phyloP scores from a whole-genome alignment of 768 basidiomycete species.

The Suillus tomentosus region DNA sequence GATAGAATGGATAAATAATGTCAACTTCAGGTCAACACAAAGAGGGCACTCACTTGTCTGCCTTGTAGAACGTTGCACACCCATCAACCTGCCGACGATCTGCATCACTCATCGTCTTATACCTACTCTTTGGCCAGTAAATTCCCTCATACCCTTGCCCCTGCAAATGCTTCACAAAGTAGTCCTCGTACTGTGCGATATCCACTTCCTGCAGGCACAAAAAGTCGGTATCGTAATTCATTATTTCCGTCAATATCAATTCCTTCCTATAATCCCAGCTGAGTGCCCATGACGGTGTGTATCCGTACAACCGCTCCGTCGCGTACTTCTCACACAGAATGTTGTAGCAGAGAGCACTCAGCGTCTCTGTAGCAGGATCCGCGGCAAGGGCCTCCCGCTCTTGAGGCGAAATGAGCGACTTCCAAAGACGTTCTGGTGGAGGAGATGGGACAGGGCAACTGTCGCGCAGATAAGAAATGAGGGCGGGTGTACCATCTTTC shows the following conservation, averaged over 20 bases:
- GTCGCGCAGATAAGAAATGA: constrained; percentile 92
- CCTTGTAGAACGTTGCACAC: constrained; percentile 95
- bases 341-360: constrained; percentile 88
- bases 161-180: constrained; percentile 73
- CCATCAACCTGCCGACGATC: constrained; percentile 93
- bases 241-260: constrained; percentile 81
- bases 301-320: constrained; percentile 87
- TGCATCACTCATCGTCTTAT: constrained; percentile 87
- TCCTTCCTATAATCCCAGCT: constrained; percentile 95
- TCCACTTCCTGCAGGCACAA: constrained; percentile 96
- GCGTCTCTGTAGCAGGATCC: constrained; percentile 73
- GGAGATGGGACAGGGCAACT: constrained; percentile 79
- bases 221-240: constrained; percentile 82
- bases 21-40: constrained; percentile 7
- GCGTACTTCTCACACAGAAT: constrained; percentile 92
- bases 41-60: constrained; percentile 64
- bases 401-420: constrained; percentile 54
- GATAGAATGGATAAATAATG: constrained; percentile 12
- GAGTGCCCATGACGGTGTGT: constrained; percentile 96
- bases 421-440: constrained; percentile 84
- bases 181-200: constrained; percentile 89
- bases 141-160: constrained; percentile 87
- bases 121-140: constrained; percentile 89
- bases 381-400: constrained; percentile 59
- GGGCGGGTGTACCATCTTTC: constrained; percentile 90